A percentile compares a stretch with the other conserved stretches of the same genome.
These are phyloP conservation scores for Mucor saturninus DNA, from an alignment of 371 early-diverging fungal genomes.

Conservation along the genomic window DNA sequence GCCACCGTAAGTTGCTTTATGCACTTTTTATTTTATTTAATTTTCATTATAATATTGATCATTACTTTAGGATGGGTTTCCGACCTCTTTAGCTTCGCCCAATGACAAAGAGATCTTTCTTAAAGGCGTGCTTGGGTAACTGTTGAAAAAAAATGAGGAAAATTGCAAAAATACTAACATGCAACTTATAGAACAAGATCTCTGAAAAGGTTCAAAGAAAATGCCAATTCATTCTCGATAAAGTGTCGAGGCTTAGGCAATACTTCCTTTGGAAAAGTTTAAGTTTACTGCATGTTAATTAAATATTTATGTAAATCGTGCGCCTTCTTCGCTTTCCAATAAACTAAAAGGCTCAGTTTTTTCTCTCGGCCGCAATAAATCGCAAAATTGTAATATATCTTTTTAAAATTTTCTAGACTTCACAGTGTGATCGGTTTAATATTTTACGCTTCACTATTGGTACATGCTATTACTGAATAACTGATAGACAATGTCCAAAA, in stretches of 20 bases:
- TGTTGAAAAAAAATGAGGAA: neutral
- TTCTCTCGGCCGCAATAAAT: no score
- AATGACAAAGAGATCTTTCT: conserved; percentile 66
- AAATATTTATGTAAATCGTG: no score
- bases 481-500: no score
- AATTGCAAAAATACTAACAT: neutral
- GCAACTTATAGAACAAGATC: conserved; percentile 56
- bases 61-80: conserved; percentile 62
- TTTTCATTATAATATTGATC: neutral
- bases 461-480: no score
- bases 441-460: no score
- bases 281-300: neutral
- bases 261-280: conserved; percentile 45
- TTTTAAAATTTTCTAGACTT: no score
- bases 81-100: conserved; percentile 57
- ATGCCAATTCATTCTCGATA: conserved; percentile 59
- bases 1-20: conserved; percentile 44
- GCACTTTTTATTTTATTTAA: neutral
- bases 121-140: conserved; percentile 62
- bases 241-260: conserved; percentile 69
- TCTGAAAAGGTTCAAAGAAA: conserved; percentile 62
- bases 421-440: no score
- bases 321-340: no score
- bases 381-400: no score
- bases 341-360: no score